Percentiles rank a stretch among this genome's conserved stretches.
These are phyloP conservation scores for Amphibolis antarctica DNA, from an alignment of 106 monocot species.

Conservation along the genomic window DNA sequence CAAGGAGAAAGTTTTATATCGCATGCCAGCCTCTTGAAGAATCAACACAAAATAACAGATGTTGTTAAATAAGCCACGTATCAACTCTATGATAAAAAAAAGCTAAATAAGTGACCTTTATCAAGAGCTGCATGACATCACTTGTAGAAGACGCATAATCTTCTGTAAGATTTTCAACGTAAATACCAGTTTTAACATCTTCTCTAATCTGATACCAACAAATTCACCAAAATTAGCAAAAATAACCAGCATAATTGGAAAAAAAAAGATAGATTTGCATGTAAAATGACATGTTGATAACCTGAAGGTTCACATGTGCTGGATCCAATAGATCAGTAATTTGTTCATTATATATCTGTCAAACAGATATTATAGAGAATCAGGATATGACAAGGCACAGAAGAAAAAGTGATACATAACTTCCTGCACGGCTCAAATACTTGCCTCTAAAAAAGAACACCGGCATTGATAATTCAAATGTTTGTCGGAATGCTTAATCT, in stretches of 20 bases:
- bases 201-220: slow-evolving; percentile 65
- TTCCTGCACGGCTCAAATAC: too few relatives aligned
- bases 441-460: slow-evolving; percentile 91
- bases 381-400: background rate
- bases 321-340: slow-evolving; percentile 91
- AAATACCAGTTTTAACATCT: slow-evolving; percentile 84
- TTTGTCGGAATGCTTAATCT: slow-evolving; percentile 62
- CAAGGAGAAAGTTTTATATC: too few relatives aligned
- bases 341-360: slow-evolving; percentile 98
- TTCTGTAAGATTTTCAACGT: slow-evolving; percentile 82
- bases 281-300: slow-evolving; percentile 5
- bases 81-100: background rate
- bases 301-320: slow-evolving; percentile 80
- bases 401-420: background rate
- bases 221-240: background rate
- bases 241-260: background rate
- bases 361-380: background rate
- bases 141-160: slow-evolving; percentile 57
- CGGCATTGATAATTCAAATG: slow-evolving; percentile 69
- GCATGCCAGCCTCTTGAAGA: too few relatives aligned
- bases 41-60: background rate
- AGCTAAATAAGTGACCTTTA: slow-evolving; percentile 39
- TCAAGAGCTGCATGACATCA: slow-evolving; percentile 66
- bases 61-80: background rate
- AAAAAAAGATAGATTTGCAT: background rate